Evolutionary conservation across 1,284 basidiomycete genomes (phyloP), one percentile per base, ranked within the genome.

Genomic region (Coriolopsis trogii): DNA sequence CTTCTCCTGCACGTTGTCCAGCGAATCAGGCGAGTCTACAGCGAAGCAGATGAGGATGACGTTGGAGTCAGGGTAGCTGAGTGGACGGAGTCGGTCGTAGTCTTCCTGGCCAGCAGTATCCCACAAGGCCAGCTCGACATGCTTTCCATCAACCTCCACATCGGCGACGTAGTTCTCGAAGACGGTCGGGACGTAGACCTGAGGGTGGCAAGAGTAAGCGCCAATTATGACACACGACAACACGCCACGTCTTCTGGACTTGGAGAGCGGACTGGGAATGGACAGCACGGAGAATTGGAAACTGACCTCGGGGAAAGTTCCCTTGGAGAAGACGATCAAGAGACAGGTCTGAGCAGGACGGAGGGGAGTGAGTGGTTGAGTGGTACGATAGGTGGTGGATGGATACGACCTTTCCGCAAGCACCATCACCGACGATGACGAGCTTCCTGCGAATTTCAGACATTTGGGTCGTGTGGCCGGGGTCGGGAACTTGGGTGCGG

Each of bases 1-100:
- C 82, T 89, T 90, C 75, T 89, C 87, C 73, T 89, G 85, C 21
- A 91, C 86, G 74, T 90, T 90, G 70, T 89, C 87, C 49, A 90
- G 76, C 50, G 85, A 87, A 66, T 87, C 85, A 55, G 87, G 87
- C 49, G 82, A 87, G 73, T 89, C 87, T 63, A 89, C 79, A 49
- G 86, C 85, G 69, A 88, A 91, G 69, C 87, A 89, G 68, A 90
- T 87, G 53, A 91, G 79, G 69, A 90, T 85, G 67, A 90, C 87
- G 71, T 89, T 82, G 47, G 85, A 85, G 75, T 89, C 85, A 53
- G 85, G 86, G 74, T 89, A 89, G 38, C 80, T 83, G 56, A 89
- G 76, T 47, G 87, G 88, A 60, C 87, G 78, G 60, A 91, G 79
- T 61, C 87, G 84, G 67, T 88, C 87, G 68, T 81, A 82, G 66